These are phyloP conservation scores for Puya raimondii DNA, from an alignment of 176 grass and related monocot genomes.

Conservation along the genomic window DNA sequence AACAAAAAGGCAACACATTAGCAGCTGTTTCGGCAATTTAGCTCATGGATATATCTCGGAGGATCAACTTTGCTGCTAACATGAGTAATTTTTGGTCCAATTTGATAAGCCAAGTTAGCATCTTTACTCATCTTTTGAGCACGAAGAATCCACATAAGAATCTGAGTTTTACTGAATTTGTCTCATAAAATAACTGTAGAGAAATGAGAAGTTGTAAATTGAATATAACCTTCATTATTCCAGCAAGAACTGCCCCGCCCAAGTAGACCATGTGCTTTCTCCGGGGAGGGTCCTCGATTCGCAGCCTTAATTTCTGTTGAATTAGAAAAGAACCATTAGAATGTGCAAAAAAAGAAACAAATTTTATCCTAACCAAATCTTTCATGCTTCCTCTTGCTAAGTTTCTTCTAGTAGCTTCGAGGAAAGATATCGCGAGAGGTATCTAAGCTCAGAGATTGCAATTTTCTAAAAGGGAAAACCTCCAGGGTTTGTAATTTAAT, in stretches of 20 bases:
- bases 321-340: slow-evolving; percentile 7
- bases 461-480: too few relatives aligned
- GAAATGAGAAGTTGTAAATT: neutral
- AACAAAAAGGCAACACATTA: slow-evolving; percentile 1
- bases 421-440: too few relatives aligned
- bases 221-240: slow-evolving; percentile 90
- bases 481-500: too few relatives aligned
- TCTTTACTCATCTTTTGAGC: neutral
- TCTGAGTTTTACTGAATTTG: neutral
- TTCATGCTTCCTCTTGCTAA: too few relatives aligned
- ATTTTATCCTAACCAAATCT: neutral
- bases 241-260: slow-evolving; percentile 86
- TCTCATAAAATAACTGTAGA: neutral
- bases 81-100: neutral
- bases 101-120: neutral
- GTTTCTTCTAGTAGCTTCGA: too few relatives aligned
- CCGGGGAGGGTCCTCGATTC: slow-evolving; percentile 91
- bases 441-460: too few relatives aligned
- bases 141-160: neutral
- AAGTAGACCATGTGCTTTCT: slow-evolving; percentile 98
- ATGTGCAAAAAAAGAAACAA: neutral
- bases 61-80: neutral
- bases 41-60: neutral
- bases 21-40: neutral
- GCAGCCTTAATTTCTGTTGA: slow-evolving; percentile 70